phyloP scores from a whole-genome alignment of 1,284 basidiomycete genomes.

The Cutaneotrichosporon spelunceum region DNA sequence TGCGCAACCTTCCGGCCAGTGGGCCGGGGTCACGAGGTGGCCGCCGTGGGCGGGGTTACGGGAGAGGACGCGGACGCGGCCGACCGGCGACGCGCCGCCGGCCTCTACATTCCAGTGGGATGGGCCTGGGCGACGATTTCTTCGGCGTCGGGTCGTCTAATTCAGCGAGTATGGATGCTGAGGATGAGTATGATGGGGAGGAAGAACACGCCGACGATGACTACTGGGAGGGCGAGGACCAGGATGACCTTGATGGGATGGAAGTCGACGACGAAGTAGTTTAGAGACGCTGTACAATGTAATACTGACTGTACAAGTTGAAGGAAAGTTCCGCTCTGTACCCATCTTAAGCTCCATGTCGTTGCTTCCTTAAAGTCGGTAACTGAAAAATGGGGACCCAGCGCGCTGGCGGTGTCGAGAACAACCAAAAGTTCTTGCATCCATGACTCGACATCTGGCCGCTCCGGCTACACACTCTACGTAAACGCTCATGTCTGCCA shows the following conservation, averaged over 20 bases:
- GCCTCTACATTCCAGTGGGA: background rate
- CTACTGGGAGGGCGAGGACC: background rate
- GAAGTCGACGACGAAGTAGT: slow-evolving; percentile 1
- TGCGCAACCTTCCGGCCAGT: slow-evolving; percentile 18
- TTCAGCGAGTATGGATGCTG: background rate
- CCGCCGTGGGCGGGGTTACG: background rate
- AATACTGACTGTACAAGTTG: too few species aligned
- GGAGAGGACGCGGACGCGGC: background rate
- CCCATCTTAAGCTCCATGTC: background rate
- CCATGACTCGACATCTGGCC: background rate
- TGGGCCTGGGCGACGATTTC: slow-evolving; percentile 6
- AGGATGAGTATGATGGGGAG: background rate
- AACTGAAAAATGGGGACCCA: too few species aligned
- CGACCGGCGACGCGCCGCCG: background rate
- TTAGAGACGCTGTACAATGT: background rate
- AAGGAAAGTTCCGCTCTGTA: background rate
- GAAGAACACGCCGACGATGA: background rate
- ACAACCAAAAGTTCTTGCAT: background rate
- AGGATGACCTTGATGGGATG: background rate
- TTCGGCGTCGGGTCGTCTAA: background rate
- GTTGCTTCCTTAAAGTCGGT: background rate
- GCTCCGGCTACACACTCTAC: background rate
- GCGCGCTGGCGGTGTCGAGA: too few species aligned
- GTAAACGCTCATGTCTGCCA: slow-evolving; percentile 5
- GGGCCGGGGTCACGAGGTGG: slow-evolving; percentile 24